These are phyloP conservation scores for Trichomonas gallinae DNA, from an alignment of 208 protist genomes.

Conservation along the genomic window DNA sequence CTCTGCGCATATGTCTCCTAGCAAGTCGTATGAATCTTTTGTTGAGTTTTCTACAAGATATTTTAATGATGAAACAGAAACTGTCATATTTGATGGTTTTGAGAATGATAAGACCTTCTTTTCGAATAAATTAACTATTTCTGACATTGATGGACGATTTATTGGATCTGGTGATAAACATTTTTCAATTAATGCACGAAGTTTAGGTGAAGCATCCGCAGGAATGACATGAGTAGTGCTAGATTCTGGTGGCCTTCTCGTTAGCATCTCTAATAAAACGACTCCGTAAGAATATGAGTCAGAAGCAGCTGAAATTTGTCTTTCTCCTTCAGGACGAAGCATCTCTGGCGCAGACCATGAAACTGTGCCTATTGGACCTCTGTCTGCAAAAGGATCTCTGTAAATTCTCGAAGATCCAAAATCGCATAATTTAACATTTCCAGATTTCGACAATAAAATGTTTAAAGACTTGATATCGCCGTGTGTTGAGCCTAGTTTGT, in stretches of 20 bases:
- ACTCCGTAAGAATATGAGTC: background rate
- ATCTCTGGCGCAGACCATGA: background rate
- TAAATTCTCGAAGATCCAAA: conserved; percentile 28
- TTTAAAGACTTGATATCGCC: conserved; percentile 65
- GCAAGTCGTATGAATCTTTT: background rate
- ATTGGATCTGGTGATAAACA: background rate
- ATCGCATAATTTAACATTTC: conserved; percentile 38
- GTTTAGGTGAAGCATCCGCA: background rate
- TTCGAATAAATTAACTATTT: background rate
- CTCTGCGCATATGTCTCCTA: background rate
- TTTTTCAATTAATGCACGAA: background rate
- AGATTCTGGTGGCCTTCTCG: background rate
- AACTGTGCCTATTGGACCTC: background rate
- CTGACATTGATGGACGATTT: background rate
- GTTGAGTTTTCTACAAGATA: background rate
- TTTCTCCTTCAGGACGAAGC: background rate
- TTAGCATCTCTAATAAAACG: background rate
- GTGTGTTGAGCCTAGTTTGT: conserved; percentile 61
- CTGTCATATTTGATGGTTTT: background rate
- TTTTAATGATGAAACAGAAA: background rate
- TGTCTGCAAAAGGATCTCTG: background rate
- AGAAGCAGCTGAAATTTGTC: background rate
- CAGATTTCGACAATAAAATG: conserved; percentile 18
- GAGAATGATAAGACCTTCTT: background rate
- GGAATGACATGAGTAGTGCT: background rate